Evolutionary conservation across 345 rosid species (phyloP), one percentile per base, ranked within the genome.

Genomic region (Eucalyptus curtisii): DNA sequence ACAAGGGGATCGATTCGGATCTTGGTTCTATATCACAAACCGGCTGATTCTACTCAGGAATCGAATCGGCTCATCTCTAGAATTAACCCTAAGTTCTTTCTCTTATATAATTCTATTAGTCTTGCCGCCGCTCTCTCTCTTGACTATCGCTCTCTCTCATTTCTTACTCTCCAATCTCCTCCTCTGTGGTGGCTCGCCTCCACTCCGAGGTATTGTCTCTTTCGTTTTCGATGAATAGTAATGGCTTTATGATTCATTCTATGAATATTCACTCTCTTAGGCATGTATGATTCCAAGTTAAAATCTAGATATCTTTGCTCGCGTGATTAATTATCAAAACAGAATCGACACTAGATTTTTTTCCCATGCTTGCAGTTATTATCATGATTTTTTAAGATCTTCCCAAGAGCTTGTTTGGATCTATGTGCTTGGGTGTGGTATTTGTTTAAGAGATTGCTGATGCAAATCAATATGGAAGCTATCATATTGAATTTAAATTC

Each of bases 11-110:
- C 5, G 45, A 12, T 76, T 11, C 1, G 27, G 8, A 19, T 37
- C 7, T 76, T 3, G 8, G 82, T 76, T 76, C 5, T 37, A 76
- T 37, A 37, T 37, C 45, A 17, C 7, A 11, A 76, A 37, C 81
- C 15, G 47, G 15, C 20, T 7, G 82, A 2, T 37, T 10, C 2
- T 76, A 76, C 27, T 37, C 0, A 0, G 0, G 15, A 37, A 20
- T 37, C 3, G 2, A 37, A 76, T 76, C 27, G 47, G 8, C 24
- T 76, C 15, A 1, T 37, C 27, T 19, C 15, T 37, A 20, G 15
- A 10, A 3, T 20, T 76, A 76, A 37, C 82, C 82, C 47, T 76
- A 76, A 37, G 14, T 37, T 37, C 45, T 76, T 76, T 37, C 45
- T 37, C 82, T 76, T 76, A 33, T 76, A 76, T 37, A 76, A 76